Percentiles rank a stretch among this genome's conserved stretches.
Conservation (phyloP, 176 grass and related monocot species). For the Oryza australiensis region DNA sequence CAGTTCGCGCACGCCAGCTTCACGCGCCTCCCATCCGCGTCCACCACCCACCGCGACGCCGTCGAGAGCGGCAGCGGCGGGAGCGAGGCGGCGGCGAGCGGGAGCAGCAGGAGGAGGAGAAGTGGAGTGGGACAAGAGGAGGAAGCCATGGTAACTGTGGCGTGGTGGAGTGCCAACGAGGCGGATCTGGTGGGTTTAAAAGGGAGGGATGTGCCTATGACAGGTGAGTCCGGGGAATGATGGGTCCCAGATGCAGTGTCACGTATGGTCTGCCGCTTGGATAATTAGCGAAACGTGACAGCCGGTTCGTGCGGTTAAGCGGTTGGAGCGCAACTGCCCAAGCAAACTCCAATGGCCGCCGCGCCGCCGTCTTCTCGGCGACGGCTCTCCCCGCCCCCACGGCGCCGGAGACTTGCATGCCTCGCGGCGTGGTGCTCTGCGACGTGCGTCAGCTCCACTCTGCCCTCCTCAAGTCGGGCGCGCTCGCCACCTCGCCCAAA, state of each 20-base stretch:
- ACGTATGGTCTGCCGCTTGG: not conserved
- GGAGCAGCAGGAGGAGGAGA: slow-evolving; percentile 11
- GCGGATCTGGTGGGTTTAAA: slow-evolving; percentile 43
- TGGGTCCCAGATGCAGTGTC: not conserved
- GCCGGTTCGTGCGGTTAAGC: not conserved
- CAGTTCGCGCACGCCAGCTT: slow-evolving; percentile 94
- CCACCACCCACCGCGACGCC: slow-evolving; percentile 75
- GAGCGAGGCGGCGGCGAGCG: not conserved
- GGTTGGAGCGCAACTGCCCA: too few relatives aligned
- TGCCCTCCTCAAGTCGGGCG: too few relatives aligned
- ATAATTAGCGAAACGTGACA: slow-evolving; percentile 22
- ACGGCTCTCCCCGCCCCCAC: too few relatives aligned
- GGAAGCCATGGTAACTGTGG: slow-evolving; percentile 37
- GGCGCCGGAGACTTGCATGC: too few relatives aligned
- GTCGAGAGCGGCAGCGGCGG: slow-evolving; percentile 69
- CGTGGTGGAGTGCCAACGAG: not conserved
- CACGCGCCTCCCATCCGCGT: slow-evolving; percentile 54
- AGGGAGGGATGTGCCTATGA: not conserved
- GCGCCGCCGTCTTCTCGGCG: too few relatives aligned
- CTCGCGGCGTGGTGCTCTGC: too few relatives aligned
- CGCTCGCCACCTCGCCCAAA: too few relatives aligned
- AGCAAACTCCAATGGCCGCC: too few relatives aligned
- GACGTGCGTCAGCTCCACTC: too few relatives aligned
- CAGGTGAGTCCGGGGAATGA: not conserved
- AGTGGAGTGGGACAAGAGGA: not conserved